phyloP scores from a whole-genome alignment of 163 green algal genomes.

The Scenedesmus sp. region DNA sequence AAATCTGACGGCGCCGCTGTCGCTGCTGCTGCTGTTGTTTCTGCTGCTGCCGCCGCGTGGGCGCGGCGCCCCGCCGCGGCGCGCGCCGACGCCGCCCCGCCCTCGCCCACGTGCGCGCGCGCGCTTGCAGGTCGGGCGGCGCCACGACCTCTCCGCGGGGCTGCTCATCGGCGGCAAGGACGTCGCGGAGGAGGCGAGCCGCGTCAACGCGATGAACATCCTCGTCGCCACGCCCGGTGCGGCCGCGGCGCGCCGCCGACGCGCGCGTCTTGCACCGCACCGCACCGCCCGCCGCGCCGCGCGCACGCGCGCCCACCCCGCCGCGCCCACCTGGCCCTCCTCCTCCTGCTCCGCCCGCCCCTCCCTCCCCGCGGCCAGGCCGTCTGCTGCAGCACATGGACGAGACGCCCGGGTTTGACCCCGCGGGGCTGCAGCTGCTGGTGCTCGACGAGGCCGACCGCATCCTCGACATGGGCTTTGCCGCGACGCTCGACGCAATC shows the following conservation, averaged over 20 bases:
- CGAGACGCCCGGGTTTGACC: conserved; percentile 96
- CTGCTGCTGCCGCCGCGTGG: too few relatives aligned
- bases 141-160: conserved; percentile 74
- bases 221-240: conserved; percentile 85
- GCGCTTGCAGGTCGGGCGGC: conserved; percentile 61
- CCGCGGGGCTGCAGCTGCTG: conserved; percentile 78
- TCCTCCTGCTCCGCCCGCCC: background rate
- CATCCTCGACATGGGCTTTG: conserved; percentile 93
- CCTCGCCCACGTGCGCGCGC: too few relatives aligned
- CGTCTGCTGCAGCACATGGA: conserved; percentile 99
- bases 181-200: conserved; percentile 83
- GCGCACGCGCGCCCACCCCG: too few relatives aligned
- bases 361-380: conserved; percentile 47
- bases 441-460: conserved; percentile 99
- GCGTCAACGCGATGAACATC: conserved; percentile 85
- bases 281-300: too few relatives aligned
- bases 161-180: conserved; percentile 96
- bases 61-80: too few relatives aligned
- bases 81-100: too few relatives aligned
- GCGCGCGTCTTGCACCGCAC: too few relatives aligned
- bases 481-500: conserved; percentile 89
- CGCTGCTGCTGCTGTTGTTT: conserved; percentile 30
- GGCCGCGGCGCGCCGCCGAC: too few relatives aligned
- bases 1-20: background rate
- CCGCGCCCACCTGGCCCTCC: too few relatives aligned